A percentile compares a stretch with the other conserved stretches of the same genome.
phyloP scores from a whole-genome alignment of 176 grass and related monocot species.

The Paspalum notatum region DNA sequence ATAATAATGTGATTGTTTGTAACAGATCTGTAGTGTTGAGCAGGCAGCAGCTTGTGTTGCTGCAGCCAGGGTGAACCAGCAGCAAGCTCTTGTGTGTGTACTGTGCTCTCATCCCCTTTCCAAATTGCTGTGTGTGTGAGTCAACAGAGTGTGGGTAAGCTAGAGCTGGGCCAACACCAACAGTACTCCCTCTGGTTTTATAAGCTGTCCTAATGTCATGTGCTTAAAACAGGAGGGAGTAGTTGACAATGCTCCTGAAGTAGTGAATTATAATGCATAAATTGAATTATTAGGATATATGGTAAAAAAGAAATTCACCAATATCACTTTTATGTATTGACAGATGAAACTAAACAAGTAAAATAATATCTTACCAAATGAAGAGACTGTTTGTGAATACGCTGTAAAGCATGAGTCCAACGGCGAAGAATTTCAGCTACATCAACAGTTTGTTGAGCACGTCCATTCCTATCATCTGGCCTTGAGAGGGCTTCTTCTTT shows the following conservation, averaged over 20 bases:
- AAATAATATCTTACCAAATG: constrained; percentile 80
- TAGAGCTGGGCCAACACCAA: no score
- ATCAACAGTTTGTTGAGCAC: constrained; percentile 76
- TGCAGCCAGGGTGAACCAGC: no score
- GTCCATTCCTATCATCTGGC: constrained; percentile 80
- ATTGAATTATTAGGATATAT: not conserved
- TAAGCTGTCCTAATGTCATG: no score
- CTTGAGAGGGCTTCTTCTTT: constrained; percentile 69
- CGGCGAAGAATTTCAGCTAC: constrained; percentile 97
- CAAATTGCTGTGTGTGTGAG: no score
- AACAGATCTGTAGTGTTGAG: not conserved
- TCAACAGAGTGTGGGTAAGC: no score
- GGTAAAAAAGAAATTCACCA: not conserved
- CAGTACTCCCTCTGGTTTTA: no score
- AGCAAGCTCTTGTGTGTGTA: no score
- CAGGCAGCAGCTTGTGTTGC: no score
- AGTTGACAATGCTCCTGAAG: constrained; percentile 13
- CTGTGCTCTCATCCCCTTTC: no score
- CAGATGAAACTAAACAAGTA: not conserved
- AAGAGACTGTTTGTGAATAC: constrained; percentile 99
- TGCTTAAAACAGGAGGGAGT: no score
- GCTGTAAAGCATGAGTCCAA: constrained; percentile 99
- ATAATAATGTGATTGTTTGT: not conserved
- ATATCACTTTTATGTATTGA: not conserved
- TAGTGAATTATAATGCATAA: not conserved